Evolutionary conservation across 106 monocot species (phyloP).

Genomic region (Amphibolis antarctica): DNA sequence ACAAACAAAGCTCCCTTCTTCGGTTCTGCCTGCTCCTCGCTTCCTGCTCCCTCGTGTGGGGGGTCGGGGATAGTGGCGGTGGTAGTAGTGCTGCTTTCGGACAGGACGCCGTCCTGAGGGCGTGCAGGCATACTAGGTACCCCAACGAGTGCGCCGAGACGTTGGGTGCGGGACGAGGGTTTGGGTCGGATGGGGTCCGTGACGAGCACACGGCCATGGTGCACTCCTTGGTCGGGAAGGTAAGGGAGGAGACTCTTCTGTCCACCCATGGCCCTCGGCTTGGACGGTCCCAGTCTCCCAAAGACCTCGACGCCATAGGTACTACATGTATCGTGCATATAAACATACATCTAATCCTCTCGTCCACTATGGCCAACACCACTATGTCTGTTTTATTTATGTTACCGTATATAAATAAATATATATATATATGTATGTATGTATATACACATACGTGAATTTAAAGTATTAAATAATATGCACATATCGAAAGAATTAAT

Average conservation of each 20-base stretch:
- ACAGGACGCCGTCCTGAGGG: slow-evolving; percentile 1
- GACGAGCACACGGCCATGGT: neutral
- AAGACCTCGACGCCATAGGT: slow-evolving; percentile 12
- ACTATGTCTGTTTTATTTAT: neutral
- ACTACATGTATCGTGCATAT: neutral
- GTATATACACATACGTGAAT: no score
- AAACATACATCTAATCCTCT: neutral
- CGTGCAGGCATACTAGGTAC: slow-evolving; percentile 16
- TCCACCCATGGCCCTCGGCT: neutral
- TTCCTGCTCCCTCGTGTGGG: neutral
- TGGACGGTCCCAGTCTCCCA: neutral
- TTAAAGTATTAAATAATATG: no score
- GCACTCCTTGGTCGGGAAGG: slow-evolving; percentile 3
- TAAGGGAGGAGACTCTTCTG: slow-evolving; percentile 7
- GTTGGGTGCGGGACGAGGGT: neutral
- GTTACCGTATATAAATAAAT: no score
- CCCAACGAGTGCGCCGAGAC: slow-evolving; percentile 10
- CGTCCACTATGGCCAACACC: slow-evolving; percentile 3
- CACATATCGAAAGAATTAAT: no score
- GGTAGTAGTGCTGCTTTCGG: neutral
- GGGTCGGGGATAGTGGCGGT: no score
- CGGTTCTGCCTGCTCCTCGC: neutral
- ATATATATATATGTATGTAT: neutral
- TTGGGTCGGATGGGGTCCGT: neutral
- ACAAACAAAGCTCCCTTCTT: neutral